A percentile compares a stretch with the other conserved stretches of the same genome.
Conservation (phyloP, 306 rosid species). For the Prunus salicina region DNA sequence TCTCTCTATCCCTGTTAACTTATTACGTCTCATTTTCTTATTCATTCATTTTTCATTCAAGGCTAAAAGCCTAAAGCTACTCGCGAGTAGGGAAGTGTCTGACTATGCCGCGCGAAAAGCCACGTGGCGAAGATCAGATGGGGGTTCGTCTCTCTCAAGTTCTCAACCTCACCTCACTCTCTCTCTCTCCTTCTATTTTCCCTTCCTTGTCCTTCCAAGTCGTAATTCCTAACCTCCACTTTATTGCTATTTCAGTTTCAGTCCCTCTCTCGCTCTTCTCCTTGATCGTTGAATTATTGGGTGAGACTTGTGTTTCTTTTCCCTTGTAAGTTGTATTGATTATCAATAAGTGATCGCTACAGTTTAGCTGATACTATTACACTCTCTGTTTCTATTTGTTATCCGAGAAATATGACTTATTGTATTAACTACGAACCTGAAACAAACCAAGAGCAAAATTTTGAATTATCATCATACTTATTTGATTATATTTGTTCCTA, state of each 20-base stretch:
- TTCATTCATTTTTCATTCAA: neutral
- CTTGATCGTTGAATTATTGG: neutral
- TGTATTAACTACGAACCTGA: neutral
- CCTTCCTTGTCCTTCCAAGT: neutral
- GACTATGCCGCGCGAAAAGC: conserved; percentile 17
- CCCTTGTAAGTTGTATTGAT: neutral
- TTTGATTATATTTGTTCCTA: neutral
- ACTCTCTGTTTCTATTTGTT: neutral
- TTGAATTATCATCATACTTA: neutral
- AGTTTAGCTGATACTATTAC: neutral
- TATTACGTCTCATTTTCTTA: conserved; percentile 13
- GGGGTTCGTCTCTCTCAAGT: neutral
- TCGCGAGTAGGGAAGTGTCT: neutral
- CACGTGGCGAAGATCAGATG: conserved; percentile 47
- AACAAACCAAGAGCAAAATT: neutral
- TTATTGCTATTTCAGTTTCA: neutral
- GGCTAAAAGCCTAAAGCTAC: neutral
- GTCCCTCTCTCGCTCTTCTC: neutral
- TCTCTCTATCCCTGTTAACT: neutral
- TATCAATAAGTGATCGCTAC: neutral
- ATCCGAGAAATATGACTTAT: neutral
- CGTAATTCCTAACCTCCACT: neutral
- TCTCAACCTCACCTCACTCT: neutral
- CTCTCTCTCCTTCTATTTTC: neutral
- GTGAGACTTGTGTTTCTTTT: conserved; percentile 1